These are phyloP conservation scores for Dothistroma septosporum DNA, from an alignment of 2,329 filamentous ascomycete species.

Conservation along the genomic window DNA sequence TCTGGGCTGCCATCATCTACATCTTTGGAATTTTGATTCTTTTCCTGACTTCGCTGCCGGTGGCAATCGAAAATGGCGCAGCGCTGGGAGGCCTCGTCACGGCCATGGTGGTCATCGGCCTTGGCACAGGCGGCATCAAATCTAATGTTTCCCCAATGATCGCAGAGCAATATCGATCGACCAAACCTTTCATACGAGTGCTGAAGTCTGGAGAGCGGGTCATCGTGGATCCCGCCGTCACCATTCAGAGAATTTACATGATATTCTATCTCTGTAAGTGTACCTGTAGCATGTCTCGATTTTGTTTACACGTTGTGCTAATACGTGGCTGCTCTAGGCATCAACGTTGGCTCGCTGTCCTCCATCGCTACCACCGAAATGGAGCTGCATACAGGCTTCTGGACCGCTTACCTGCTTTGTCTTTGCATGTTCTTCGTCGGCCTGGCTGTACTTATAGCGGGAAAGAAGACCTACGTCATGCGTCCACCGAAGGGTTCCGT, in stretches of 20 bases:
- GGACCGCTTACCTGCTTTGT: constrained; percentile 59
- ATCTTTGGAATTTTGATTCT: constrained; percentile 63
- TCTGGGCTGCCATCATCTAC: constrained; percentile 59
- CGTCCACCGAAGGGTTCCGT: constrained; percentile 68
- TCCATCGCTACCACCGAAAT: constrained; percentile 48
- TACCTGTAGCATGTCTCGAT: neutral
- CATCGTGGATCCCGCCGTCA: constrained; percentile 45
- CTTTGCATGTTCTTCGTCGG: constrained; percentile 61
- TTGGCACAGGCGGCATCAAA: constrained; percentile 76
- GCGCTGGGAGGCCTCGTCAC: constrained; percentile 60
- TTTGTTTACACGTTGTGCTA: neutral
- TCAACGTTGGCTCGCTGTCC: constrained; percentile 66
- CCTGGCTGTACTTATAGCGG: constrained; percentile 48
- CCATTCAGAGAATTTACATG: constrained; percentile 33
- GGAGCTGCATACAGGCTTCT: constrained; percentile 62
- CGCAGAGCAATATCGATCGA: constrained; percentile 42
- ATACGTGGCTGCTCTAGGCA: constrained; percentile 34
- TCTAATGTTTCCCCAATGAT: constrained; percentile 59
- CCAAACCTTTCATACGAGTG: constrained; percentile 36
- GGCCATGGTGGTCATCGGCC: constrained; percentile 62
- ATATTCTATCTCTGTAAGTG: constrained; percentile 37
- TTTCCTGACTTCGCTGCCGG: constrained; percentile 59
- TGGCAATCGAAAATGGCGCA: constrained; percentile 55
- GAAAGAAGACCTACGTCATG: constrained; percentile 49
- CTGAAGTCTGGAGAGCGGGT: constrained; percentile 41